phyloP scores from a whole-genome alignment of 78 protist genomes.

The Speleostelium caveatum region DNA sequence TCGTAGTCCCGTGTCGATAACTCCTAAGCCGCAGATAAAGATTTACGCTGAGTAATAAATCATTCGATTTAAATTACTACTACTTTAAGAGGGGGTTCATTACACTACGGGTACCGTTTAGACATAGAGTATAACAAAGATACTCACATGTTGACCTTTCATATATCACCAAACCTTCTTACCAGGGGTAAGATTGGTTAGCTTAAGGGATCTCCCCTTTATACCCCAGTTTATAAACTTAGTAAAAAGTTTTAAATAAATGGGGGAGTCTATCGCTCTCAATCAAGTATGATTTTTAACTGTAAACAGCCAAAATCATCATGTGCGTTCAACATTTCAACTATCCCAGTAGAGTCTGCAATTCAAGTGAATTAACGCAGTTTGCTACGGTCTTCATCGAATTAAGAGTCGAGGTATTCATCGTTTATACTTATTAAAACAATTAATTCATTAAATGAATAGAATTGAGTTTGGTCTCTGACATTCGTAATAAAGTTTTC shows the following conservation, averaged over 20 bases:
- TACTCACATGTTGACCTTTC: neutral
- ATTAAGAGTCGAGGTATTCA: constrained; percentile 90
- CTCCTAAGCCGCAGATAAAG: neutral
- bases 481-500: too few species aligned
- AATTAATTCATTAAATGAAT: too few species aligned
- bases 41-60: neutral
- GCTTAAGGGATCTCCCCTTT: too few species aligned
- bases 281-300: constrained; percentile 10
- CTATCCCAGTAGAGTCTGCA: constrained; percentile 90
- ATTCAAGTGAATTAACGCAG: constrained; percentile 91
- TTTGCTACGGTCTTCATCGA: constrained; percentile 95
- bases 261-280: neutral
- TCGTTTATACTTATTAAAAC: constrained; percentile 81
- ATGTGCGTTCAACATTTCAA: constrained; percentile 91
- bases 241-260: neutral
- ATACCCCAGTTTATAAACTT: neutral
- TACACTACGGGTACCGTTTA: neutral
- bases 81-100: neutral
- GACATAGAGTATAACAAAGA: too few species aligned
- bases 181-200: neutral
- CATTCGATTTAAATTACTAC: neutral
- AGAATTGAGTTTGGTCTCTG: too few species aligned
- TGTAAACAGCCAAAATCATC: constrained; percentile 83
- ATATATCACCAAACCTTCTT: neutral
- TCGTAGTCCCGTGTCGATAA: neutral